A percentile compares a stretch with the other conserved stretches of the same genome.
phyloP scores from a whole-genome alignment of 371 early-diverging fungal genomes.

The Rhizopus sp. region DNA sequence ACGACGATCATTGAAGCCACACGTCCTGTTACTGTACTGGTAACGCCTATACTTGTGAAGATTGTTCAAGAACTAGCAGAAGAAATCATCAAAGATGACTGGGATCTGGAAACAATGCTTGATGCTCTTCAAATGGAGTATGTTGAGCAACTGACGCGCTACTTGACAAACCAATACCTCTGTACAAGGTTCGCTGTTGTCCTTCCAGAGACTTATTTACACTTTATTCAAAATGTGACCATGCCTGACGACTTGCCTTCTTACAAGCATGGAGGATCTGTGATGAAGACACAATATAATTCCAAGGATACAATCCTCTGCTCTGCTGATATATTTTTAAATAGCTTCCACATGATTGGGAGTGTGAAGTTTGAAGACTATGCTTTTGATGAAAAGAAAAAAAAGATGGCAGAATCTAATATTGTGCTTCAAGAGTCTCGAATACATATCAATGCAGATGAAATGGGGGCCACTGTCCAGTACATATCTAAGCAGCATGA shows the following conservation, averaged over 20 bases:
- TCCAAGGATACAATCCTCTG: constrained; percentile 66
- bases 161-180: constrained; percentile 54
- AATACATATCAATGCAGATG: constrained; percentile 57
- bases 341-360: constrained; percentile 57
- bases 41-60: constrained; percentile 77
- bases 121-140: constrained; percentile 73
- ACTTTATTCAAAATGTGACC: constrained; percentile 78
- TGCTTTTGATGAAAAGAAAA: constrained; percentile 55
- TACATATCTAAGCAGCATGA: constrained; percentile 50
- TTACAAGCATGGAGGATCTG: constrained; percentile 51
- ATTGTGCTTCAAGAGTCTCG: constrained; percentile 61
- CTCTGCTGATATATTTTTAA: constrained; percentile 65
- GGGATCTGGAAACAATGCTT: constrained; percentile 70
- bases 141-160: constrained; percentile 59
- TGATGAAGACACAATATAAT: constrained; percentile 63
- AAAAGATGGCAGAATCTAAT: constrained; percentile 54
- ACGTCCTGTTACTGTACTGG: constrained; percentile 56
- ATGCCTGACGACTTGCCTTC: constrained; percentile 70
- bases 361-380: constrained; percentile 63
- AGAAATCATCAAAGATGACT: constrained; percentile 66
- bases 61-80: constrained; percentile 74
- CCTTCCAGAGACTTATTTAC: constrained; percentile 65
- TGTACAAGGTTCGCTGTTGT: constrained; percentile 60
- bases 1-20: constrained; percentile 66
- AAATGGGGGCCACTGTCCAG: constrained; percentile 54